Percentiles rank a stretch among this genome's conserved stretches.
Conservation (phyloP, 768 basidiomycete genomes). For the Trametes cinnabarina region DNA sequence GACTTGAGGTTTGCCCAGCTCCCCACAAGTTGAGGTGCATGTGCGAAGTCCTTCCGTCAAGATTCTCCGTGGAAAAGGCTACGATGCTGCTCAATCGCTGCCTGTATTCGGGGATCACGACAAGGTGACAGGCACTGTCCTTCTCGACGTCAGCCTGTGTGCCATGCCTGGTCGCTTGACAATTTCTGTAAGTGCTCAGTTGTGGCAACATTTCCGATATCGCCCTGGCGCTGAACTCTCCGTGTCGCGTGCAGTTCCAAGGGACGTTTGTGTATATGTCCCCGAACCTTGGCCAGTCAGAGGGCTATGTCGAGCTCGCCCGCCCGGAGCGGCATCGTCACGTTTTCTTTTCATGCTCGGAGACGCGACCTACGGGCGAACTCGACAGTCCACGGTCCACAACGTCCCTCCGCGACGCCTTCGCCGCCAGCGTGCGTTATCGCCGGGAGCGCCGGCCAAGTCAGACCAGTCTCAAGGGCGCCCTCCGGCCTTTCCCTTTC, state of each 20-base stretch:
- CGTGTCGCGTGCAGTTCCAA: constrained; percentile 47
- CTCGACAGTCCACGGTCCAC: constrained; percentile 23
- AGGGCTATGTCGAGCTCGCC: constrained; percentile 17
- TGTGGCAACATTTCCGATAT: no score
- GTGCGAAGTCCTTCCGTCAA: constrained; percentile 63
- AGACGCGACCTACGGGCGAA: constrained; percentile 23
- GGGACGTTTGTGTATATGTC: constrained; percentile 53
- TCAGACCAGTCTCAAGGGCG: constrained; percentile 14
- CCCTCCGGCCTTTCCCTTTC: constrained; percentile 42
- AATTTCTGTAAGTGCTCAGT: constrained; percentile 46
- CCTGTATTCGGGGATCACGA: constrained; percentile 64
- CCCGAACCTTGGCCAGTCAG: constrained; percentile 16
- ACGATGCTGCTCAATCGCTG: constrained; percentile 25
- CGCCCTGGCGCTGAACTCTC: neutral
- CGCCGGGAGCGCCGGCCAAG: constrained; percentile 21
- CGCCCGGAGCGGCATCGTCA: constrained; percentile 26
- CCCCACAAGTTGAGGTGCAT: constrained; percentile 52
- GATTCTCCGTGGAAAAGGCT: constrained; percentile 33
- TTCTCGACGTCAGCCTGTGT: constrained; percentile 50
- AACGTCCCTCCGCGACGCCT: constrained; percentile 27
- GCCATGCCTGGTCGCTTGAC: constrained; percentile 52
- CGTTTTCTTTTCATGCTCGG: constrained; percentile 27
- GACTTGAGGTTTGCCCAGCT: constrained; percentile 11
- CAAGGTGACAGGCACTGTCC: constrained; percentile 57
- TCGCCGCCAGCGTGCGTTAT: constrained; percentile 26